These are phyloP conservation scores for Psilocybe tampanensis DNA, from an alignment of 768 basidiomycete species.

Conservation along the genomic window DNA sequence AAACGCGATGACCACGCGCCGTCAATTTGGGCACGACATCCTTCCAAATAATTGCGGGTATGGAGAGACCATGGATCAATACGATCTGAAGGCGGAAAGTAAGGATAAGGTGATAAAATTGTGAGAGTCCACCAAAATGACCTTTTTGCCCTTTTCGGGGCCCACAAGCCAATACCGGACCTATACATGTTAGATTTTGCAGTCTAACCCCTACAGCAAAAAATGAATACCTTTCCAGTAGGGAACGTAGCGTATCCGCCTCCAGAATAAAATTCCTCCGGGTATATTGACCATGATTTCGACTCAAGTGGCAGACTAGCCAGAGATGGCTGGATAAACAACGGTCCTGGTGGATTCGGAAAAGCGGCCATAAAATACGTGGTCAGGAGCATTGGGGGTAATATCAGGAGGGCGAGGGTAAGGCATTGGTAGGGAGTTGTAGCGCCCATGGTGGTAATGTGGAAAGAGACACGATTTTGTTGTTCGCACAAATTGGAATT, in stretches of 20 bases:
- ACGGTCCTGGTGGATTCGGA: slow-evolving; percentile 56
- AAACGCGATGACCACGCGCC: slow-evolving; percentile 66
- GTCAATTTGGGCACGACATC: slow-evolving; percentile 70
- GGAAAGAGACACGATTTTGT: slow-evolving; percentile 7
- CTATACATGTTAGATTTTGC: slow-evolving; percentile 38
- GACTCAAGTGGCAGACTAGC: slow-evolving; percentile 56
- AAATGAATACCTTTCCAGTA: slow-evolving; percentile 53
- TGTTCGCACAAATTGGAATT: slow-evolving; percentile 7
- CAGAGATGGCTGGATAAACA: slow-evolving; percentile 58
- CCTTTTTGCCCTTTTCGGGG: slow-evolving; percentile 67
- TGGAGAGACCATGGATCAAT: slow-evolving; percentile 76
- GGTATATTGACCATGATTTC: slow-evolving; percentile 71
- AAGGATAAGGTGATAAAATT: neutral
- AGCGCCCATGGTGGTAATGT: slow-evolving; percentile 27
- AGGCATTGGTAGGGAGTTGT: slow-evolving; percentile 47
- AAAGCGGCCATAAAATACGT: slow-evolving; percentile 68
- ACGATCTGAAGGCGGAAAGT: slow-evolving; percentile 53
- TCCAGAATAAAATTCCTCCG: slow-evolving; percentile 66
- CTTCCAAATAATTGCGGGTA: slow-evolving; percentile 78
- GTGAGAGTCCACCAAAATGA: slow-evolving; percentile 27
- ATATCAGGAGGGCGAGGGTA: slow-evolving; percentile 55
- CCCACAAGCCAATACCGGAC: slow-evolving; percentile 80
- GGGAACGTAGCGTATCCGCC: slow-evolving; percentile 69
- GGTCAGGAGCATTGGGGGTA: slow-evolving; percentile 62
- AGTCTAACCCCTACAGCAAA: too few species aligned